phyloP scores from a whole-genome alignment of 108 stramenopile genomes.

The Nannochloropsis salina region DNA sequence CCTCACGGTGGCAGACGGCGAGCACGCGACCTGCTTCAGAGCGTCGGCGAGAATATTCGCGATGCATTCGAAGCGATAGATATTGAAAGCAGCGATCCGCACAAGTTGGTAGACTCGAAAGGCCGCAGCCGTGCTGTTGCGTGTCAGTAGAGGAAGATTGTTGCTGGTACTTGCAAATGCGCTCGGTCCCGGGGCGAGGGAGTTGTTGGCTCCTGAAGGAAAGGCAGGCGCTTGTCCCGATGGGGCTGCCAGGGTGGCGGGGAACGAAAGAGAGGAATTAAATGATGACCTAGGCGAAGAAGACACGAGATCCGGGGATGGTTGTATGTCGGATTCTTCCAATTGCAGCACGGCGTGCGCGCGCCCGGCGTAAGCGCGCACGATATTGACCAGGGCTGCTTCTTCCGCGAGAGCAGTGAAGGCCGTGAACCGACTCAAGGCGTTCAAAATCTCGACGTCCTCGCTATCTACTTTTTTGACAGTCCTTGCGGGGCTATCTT shows the following conservation, averaged over 20 bases:
- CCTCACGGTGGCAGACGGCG: background rate
- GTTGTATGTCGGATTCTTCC: background rate
- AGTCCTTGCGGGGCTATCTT: background rate
- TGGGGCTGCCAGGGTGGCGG: background rate
- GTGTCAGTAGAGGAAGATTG: background rate
- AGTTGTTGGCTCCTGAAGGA: background rate
- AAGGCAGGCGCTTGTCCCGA: background rate
- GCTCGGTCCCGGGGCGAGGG: background rate
- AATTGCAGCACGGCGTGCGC: background rate
- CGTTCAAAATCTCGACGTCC: background rate
- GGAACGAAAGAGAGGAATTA: background rate
- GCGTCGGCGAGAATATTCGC: background rate
- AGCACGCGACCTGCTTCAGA: background rate
- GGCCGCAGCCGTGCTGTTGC: background rate
- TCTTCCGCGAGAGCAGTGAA: background rate
- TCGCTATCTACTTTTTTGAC: background rate
- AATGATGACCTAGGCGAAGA: background rate
- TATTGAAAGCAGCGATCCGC: background rate
- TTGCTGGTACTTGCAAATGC: background rate
- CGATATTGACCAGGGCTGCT: background rate
- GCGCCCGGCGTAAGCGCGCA: background rate
- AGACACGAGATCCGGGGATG: background rate
- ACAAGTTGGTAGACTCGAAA: background rate
- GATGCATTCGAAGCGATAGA: slow-evolving; percentile 6
- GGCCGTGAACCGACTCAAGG: background rate